Percentiles rank a stretch among this genome's conserved stretches.
Conservation (phyloP, 805 yeast species). For the Starmerella asiatica region DNA sequence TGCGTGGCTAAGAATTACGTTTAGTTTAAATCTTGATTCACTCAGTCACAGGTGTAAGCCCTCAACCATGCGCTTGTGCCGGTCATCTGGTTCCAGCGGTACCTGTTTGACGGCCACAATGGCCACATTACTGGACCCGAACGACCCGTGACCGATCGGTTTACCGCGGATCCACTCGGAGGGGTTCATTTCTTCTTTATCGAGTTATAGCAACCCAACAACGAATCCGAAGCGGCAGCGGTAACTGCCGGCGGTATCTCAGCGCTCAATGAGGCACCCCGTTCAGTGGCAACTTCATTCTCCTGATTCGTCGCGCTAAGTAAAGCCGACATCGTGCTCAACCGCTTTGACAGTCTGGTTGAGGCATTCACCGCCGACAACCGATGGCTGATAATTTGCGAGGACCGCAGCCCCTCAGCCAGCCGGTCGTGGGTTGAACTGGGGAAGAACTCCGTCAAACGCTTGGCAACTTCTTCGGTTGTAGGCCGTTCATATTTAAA, state of each 20-base stretch:
- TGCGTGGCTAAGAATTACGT: too few relatives aligned
- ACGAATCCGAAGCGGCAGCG: too few relatives aligned
- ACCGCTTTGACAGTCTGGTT: conserved; percentile 15
- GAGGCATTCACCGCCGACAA: conserved; percentile 31
- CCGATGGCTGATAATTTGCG: conserved; percentile 65
- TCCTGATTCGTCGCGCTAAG: too few relatives aligned
- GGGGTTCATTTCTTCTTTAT: conserved; percentile 42
- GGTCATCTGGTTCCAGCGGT: conserved; percentile 32
- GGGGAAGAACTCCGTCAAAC: conserved; percentile 85
- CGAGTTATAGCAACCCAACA: too few relatives aligned
- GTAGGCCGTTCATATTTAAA: conserved; percentile 83
- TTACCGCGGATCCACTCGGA: conserved; percentile 87
- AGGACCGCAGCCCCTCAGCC: conserved; percentile 68
- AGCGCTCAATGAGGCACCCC: too few relatives aligned
- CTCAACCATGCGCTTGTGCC: conserved; percentile 21
- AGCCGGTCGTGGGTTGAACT: conserved; percentile 57
- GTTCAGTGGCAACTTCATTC: too few relatives aligned
- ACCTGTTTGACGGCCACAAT: conserved; percentile 96
- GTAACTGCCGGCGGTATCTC: too few relatives aligned
- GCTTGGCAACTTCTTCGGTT: conserved; percentile 77
- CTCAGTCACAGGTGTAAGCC: conserved; percentile 31
- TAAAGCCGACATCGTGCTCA: too few relatives aligned
- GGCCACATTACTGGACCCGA: conserved; percentile 86
- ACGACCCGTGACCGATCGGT: conserved; percentile 85
- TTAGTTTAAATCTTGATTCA: too few relatives aligned